phyloP scores from a whole-genome alignment of 2,329 filamentous ascomycete species.

The Diaporthe humulicola region DNA sequence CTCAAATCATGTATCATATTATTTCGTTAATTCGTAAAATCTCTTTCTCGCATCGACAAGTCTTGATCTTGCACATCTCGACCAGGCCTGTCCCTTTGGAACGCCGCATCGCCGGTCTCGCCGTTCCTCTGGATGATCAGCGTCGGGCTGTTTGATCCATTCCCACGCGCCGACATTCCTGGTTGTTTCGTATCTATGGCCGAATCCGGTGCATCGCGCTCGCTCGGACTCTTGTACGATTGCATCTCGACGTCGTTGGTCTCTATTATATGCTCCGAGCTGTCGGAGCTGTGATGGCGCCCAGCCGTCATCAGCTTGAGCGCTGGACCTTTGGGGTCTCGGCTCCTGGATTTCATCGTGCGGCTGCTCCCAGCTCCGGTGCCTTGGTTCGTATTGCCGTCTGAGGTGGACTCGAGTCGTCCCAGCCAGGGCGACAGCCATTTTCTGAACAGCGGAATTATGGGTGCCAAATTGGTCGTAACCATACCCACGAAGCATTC shows the following conservation, averaged over 20 bases:
- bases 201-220: background rate
- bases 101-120: background rate
- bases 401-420: background rate
- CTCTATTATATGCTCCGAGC: constrained; percentile 12
- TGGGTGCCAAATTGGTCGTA: constrained; percentile 34
- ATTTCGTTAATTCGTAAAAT: background rate
- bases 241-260: constrained; percentile 17
- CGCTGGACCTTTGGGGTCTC: background rate
- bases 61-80: background rate
- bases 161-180: background rate
- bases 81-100: background rate
- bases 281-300: constrained; percentile 15
- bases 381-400: background rate
- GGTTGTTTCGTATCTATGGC: too few relatives aligned
- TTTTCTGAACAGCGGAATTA: constrained; percentile 32
- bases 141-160: background rate
- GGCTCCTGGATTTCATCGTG: background rate
- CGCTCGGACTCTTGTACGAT: background rate
- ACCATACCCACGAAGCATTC: constrained; percentile 36
- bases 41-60: background rate
- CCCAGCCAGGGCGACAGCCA: constrained; percentile 31
- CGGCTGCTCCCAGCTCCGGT: background rate
- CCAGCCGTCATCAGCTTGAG: background rate
- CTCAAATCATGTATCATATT: background rate
- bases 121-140: constrained; percentile 23